These are phyloP conservation scores for Phytopythium mirpurense DNA, from an alignment of 352 stramenopile genomes.

Conservation along the genomic window DNA sequence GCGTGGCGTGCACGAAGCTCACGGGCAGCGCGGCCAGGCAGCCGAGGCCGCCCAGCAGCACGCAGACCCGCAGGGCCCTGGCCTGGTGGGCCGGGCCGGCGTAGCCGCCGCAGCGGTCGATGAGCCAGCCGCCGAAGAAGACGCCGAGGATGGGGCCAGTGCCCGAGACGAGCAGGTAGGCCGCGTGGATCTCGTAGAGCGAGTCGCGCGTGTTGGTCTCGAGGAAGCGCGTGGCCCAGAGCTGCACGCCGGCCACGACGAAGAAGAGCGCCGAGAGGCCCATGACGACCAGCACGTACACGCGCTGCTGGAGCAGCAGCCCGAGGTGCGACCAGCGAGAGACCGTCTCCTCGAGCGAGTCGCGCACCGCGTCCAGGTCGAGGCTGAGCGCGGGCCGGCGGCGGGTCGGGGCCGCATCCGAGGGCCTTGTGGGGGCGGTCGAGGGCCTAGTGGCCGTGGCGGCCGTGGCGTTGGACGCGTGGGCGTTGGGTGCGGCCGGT, in stretches of 20 bases:
- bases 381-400: slow-evolving; percentile 6
- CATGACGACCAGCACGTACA: slow-evolving; percentile 78
- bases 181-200: slow-evolving; percentile 66
- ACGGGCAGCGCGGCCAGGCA: slow-evolving; percentile 56
- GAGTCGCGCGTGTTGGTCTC: slow-evolving; percentile 78
- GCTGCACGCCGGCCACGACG: slow-evolving; percentile 75
- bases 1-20: slow-evolving; percentile 59
- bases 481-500: background rate
- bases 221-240: slow-evolving; percentile 83
- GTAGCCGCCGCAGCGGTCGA: slow-evolving; percentile 76
- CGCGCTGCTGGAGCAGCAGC: slow-evolving; percentile 47
- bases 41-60: slow-evolving; percentile 48
- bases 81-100: slow-evolving; percentile 60
- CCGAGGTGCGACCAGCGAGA: slow-evolving; percentile 46
- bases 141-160: slow-evolving; percentile 77
- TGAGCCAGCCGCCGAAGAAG: slow-evolving; percentile 84
- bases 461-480: background rate
- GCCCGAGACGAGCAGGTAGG: slow-evolving; percentile 71
- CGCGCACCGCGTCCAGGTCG: slow-evolving; percentile 14
- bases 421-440: no score
- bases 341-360: slow-evolving; percentile 9
- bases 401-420: no score
- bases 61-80: slow-evolving; percentile 62
- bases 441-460: no score
- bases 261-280: slow-evolving; percentile 80